Evolutionary conservation across 805 yeast species (phyloP).

Genomic region (Ogataea wickerhamii): DNA sequence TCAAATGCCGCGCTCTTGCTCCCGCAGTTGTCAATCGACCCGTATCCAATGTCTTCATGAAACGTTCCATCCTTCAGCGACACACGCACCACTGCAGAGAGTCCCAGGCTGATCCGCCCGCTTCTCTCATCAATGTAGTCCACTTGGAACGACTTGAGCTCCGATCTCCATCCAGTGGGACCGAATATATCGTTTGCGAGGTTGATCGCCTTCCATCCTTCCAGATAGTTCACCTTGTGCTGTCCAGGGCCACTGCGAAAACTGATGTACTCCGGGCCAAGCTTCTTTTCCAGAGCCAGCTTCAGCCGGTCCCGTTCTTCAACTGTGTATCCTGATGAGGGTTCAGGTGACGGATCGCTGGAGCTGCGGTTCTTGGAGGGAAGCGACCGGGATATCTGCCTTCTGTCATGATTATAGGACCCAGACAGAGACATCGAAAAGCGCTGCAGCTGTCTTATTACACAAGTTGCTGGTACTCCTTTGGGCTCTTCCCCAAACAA

Average conservation of each 20-base stretch:
- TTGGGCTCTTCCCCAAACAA: too few species aligned
- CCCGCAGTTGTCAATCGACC: slow-evolving; percentile 66
- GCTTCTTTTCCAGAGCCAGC: slow-evolving; percentile 33
- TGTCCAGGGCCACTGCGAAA: slow-evolving; percentile 75
- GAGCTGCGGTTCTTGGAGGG: slow-evolving; percentile 7
- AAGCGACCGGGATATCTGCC: slow-evolving; percentile 8
- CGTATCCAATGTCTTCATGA: slow-evolving; percentile 76
- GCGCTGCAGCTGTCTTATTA: too few species aligned
- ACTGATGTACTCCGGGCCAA: slow-evolving; percentile 79
- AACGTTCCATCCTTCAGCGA: slow-evolving; percentile 77
- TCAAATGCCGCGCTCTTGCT: slow-evolving; percentile 70
- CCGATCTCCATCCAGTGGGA: slow-evolving; percentile 79
- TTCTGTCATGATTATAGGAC: not conserved
- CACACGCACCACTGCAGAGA: slow-evolving; percentile 68
- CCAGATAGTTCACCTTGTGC: slow-evolving; percentile 64
- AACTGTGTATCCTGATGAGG: slow-evolving; percentile 18
- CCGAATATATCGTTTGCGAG: slow-evolving; percentile 81
- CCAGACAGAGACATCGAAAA: not conserved
- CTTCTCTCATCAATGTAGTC: slow-evolving; percentile 67
- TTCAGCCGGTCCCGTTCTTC: slow-evolving; percentile 28
- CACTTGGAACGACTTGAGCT: slow-evolving; percentile 58
- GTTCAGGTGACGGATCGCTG: slow-evolving; percentile 1
- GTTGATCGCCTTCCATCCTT: slow-evolving; percentile 81
- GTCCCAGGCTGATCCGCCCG: slow-evolving; percentile 58
- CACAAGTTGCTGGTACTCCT: too few species aligned